Percentiles rank a stretch among this genome's conserved stretches.
Evolutionary conservation across 768 basidiomycete genomes (phyloP).

Genomic region (Boletus patriciae): DNA sequence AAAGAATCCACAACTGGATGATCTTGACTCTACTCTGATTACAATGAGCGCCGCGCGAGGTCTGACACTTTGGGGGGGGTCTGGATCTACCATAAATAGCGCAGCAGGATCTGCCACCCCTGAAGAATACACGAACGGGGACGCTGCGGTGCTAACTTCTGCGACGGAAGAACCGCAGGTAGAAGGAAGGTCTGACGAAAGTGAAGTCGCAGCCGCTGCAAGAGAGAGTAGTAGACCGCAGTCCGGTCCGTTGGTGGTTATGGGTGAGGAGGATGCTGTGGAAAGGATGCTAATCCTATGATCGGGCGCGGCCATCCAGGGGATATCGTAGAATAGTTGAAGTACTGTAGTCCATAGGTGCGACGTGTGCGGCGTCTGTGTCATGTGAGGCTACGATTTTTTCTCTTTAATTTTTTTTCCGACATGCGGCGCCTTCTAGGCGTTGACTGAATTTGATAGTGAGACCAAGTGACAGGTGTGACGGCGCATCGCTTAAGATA

Average conservation of each 20-base stretch:
- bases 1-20: slow-evolving; percentile 41
- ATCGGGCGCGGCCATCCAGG: background rate
- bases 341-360: background rate
- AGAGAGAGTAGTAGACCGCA: background rate
- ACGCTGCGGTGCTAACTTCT: background rate
- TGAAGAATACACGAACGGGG: background rate
- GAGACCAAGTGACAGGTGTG: slow-evolving; percentile 12
- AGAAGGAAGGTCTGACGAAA: background rate
- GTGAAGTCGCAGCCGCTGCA: background rate
- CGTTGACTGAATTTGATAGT: slow-evolving; percentile 1
- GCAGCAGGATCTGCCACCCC: background rate
- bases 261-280: slow-evolving; percentile 24
- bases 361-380: background rate
- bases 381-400: background rate
- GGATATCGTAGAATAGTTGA: too few species aligned
- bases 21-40: slow-evolving; percentile 49
- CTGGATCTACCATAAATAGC: slow-evolving; percentile 2
- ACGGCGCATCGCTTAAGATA: slow-evolving; percentile 21
- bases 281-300: slow-evolving; percentile 21
- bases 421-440: background rate
- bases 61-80: slow-evolving; percentile 48
- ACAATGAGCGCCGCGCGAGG: slow-evolving; percentile 49
- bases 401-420: background rate
- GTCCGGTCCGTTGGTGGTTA: background rate
- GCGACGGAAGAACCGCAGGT: background rate